A percentile compares a stretch with the other conserved stretches of the same genome.
Conservation (phyloP, 768 basidiomycete genomes). For the Coprinellus micaceus region DNA sequence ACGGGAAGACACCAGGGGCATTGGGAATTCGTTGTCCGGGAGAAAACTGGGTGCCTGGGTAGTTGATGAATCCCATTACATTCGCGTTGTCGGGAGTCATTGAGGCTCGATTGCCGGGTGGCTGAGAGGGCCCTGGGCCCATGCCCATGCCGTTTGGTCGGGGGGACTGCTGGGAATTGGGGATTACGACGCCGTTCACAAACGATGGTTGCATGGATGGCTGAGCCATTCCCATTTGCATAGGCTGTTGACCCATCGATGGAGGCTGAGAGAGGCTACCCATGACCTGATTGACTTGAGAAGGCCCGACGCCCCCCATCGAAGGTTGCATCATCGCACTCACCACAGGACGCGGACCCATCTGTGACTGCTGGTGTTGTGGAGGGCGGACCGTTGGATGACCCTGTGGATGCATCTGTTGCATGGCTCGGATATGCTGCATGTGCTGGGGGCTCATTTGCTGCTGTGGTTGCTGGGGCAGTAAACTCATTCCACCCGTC, state of each 20-base stretch:
- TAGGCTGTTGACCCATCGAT: neutral
- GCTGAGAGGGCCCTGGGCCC: constrained; percentile 37
- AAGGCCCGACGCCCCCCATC: neutral
- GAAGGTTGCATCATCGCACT: neutral
- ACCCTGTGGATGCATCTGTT: too few species aligned
- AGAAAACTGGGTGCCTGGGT: constrained; percentile 29
- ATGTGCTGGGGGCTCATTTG: neutral
- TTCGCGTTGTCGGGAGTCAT: constrained; percentile 43
- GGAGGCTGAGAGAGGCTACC: neutral
- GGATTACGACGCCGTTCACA: neutral
- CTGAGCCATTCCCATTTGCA: neutral
- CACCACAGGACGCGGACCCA: neutral
- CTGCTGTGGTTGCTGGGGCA: neutral
- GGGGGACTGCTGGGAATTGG: neutral
- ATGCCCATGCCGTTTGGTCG: constrained; percentile 26
- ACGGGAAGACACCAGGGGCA: neutral
- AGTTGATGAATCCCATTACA: constrained; percentile 40
- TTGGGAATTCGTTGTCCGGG: neutral
- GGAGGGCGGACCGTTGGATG: too few species aligned
- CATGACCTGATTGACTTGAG: neutral
- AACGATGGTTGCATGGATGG: neutral
- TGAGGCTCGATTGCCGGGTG: constrained; percentile 36
- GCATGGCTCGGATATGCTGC: neutral
- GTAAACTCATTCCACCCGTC: constrained; percentile 6
- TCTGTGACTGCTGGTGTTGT: neutral